Percentiles rank a stretch among this genome's conserved stretches.
Evolutionary conservation across 73 alveolate genomes (phyloP).

Genomic region (Strombidium stylifer): DNA sequence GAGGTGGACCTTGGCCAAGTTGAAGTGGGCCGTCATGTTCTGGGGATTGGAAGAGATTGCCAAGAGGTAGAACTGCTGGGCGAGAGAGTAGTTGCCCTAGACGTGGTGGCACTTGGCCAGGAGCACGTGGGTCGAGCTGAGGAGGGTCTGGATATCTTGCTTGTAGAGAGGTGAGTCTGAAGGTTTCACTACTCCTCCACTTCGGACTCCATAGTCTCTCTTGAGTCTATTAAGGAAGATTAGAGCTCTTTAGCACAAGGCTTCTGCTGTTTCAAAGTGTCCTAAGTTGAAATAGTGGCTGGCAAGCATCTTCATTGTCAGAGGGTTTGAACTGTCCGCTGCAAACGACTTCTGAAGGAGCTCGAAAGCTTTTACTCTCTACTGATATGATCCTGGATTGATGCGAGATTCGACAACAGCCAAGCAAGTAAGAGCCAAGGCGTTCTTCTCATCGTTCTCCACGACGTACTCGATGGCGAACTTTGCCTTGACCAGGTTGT

Average conservation of each 20-base stretch:
- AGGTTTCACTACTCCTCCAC: not conserved
- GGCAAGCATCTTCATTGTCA: constrained; percentile 39
- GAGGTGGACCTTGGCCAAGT: constrained; percentile 14
- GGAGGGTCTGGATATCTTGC: constrained; percentile 9
- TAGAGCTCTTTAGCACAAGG: constrained; percentile 8
- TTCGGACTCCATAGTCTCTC: too few relatives aligned
- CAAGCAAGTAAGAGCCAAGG: constrained; percentile 37
- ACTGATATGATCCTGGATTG: not conserved
- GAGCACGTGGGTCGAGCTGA: constrained; percentile 9
- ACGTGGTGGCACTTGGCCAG: constrained; percentile 19
- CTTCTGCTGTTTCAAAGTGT: not conserved
- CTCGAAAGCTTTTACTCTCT: not conserved
- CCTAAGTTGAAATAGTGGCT: constrained; percentile 47
- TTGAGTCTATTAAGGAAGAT: constrained; percentile 5
- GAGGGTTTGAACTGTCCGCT: constrained; percentile 37
- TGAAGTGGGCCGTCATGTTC: constrained; percentile 10
- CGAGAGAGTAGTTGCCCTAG: constrained; percentile 7
- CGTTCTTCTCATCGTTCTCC: constrained; percentile 40
- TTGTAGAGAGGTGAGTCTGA: constrained; percentile 25
- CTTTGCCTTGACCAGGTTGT: constrained; percentile 43
- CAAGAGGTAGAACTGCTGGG: constrained; percentile 5
- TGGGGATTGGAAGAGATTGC: not conserved
- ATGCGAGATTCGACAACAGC: constrained; percentile 37
- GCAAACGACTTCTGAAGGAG: constrained; percentile 29
- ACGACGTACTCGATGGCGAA: constrained; percentile 42